Evolutionary conservation across 2,329 filamentous ascomycete species (phyloP), one percentile per base, ranked within the genome.

Genomic region (Hymenoscyphus infarciens): DNA sequence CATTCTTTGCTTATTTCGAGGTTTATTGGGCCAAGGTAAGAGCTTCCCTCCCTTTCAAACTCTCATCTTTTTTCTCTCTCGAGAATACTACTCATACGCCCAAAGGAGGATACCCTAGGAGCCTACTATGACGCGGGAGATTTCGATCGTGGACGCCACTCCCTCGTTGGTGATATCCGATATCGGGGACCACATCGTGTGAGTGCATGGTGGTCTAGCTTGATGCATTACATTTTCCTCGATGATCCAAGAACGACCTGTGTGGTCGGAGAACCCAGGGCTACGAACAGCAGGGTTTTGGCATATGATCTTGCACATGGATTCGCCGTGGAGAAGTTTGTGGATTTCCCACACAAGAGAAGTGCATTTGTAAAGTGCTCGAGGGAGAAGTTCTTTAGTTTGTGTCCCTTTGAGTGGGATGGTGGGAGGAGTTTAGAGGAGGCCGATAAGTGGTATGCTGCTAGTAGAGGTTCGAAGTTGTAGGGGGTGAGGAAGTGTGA

Each of bases 1-100:
- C 80, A 1, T 83, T 79, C 56, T 93, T 93, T 74, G 87, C 88
- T 0, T 93, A 93, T 74, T 92, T 90, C 72, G 90, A 94, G 74
- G 79, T 92, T 1, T 93, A 92, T 74, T 93, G 89, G 89, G 87
- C 86, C 39, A 87, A 86, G 79, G 82, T 83, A 76, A 65, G 75
- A 53, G 63, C 3, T 10, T 11, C 22, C 4, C 19, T 25, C 5
- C 7, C 64, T 13, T 31, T 27, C 5, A 31, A 31, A 35, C 10
- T 29, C 56, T 22, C 29, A 19, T 19, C 15, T 6, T 25, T 38
- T 22, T 6, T 29, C 54, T 45, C 25, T 54, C 1, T 15, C 10
- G 60, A 3, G 38, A 25, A 25, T 55, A 19, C 5, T 52, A 16
- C 55, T 53, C 3, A 54, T 39, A 27, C 27, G 11, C 33, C 4